Evolutionary conservation across 164 flowering plant genomes (phyloP).

Genomic region (Euptelea pleiosperma): DNA sequence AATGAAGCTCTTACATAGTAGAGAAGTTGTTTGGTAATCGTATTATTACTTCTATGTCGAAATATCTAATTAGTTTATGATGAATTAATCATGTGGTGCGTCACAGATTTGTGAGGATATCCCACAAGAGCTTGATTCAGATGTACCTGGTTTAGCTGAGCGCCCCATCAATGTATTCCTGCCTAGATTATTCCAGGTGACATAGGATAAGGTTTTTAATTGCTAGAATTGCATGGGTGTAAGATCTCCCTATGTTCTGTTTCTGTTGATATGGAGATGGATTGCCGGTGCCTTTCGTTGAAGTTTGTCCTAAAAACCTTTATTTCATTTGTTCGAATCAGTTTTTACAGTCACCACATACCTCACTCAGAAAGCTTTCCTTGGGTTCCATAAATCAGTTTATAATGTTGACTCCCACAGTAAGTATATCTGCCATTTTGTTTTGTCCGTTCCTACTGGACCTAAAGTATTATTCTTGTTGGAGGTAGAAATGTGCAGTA

Average conservation of each 20-base stretch:
- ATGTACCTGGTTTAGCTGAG: conserved; percentile 81
- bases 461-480: neutral
- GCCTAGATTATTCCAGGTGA: conserved; percentile 83
- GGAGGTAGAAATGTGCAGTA: neutral
- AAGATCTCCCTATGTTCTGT: neutral
- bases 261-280: conserved; percentile 7
- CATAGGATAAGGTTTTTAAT: neutral
- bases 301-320: neutral
- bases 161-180: conserved; percentile 85
- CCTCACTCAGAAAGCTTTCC: conserved; percentile 81
- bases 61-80: too few relatives aligned
- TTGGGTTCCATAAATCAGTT: conserved; percentile 86
- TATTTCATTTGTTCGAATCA: conserved; percentile 28
- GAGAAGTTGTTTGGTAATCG: neutral
- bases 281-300: neutral
- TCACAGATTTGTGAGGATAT: conserved; percentile 92
- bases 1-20: too few relatives aligned
- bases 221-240: conserved; percentile 6
- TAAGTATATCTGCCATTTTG: conserved; percentile 35
- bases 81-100: too few relatives aligned
- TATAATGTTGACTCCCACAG: conserved; percentile 92
- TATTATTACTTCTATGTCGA: neutral
- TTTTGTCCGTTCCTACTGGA: neutral
- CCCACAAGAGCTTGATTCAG: conserved; percentile 90
- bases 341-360: conserved; percentile 92